Evolutionary conservation across 1,284 basidiomycete species (phyloP), one percentile per base, ranked within the genome.

Genomic region (Crucibulum parvulum): DNA sequence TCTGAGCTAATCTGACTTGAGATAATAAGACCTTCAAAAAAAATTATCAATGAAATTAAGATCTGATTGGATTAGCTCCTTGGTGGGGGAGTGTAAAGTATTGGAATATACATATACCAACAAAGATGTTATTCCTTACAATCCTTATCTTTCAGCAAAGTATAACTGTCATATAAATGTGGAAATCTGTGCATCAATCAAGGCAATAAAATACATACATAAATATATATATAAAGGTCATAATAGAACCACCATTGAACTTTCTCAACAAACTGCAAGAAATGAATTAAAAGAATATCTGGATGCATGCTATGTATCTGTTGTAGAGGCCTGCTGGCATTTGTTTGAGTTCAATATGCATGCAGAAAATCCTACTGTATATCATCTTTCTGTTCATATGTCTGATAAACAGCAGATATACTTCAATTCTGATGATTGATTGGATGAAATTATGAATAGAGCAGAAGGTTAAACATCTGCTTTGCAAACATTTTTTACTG

Each of bases 151-250:
- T 34, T 18, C 34, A 18, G 15, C 37, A 3, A 34, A 37, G 9
- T 58, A 46, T 36, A 8, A 55, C 7, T 80, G 78, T 60, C 81
- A 84, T 58, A 79, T 83, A 58, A 84, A 84, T 62, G 64, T 81
- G 1, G 71, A 78, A 46, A 75, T 53, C 51, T 67, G 61, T 46
- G 63, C 53, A 0, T 66, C 65, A 0, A 62, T 80, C 51, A 69
- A 67, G 31, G 63, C 74, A 2, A 60, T 78, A 62, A 80, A 80
- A 50, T 83, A 82, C 31, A 72, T 81, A 6, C 68, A 73, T 68
- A 83, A 83, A 48, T 83, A 83, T 58, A 72, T 82, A 8, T 74
- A 79, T 64, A 84, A 83, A 61, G 80, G 79, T 5, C 57, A 63
- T 58, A 75, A 84, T 61, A 37, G 59, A 16, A 66, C 71, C 4